Percentiles rank a stretch among this genome's conserved stretches.
Evolutionary conservation across 2,329 filamentous ascomycete species (phyloP).

Genomic region (Phialemoniopsis sp.): DNA sequence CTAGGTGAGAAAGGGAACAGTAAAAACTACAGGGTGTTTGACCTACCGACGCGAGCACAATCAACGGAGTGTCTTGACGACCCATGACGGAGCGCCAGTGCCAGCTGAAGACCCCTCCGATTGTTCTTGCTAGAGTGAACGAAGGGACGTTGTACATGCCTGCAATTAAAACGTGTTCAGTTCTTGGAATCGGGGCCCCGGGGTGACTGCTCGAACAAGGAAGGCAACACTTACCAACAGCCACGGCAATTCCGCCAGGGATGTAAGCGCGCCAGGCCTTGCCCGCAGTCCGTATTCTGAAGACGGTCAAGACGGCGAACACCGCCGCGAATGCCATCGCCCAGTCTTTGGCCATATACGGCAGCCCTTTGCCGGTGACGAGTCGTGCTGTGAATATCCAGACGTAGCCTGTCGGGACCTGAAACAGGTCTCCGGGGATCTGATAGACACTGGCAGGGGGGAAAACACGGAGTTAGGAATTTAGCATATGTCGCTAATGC

Average conservation of each 20-base stretch:
- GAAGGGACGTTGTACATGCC: slow-evolving; percentile 98
- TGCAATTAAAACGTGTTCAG: too few species aligned
- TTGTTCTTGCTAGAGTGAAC: slow-evolving; percentile 84
- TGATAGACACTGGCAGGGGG: slow-evolving; percentile 77
- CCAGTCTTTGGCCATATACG: slow-evolving; percentile 77
- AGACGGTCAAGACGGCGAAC: slow-evolving; percentile 66
- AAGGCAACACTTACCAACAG: slow-evolving; percentile 61
- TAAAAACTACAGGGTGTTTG: background rate
- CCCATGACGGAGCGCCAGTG: slow-evolving; percentile 63
- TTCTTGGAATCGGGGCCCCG: too few species aligned
- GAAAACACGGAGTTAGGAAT: background rate
- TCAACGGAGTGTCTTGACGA: slow-evolving; percentile 67
- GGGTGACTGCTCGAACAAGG: too few species aligned
- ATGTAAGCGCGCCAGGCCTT: slow-evolving; percentile 70
- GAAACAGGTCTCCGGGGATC: slow-evolving; percentile 84
- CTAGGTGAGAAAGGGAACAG: background rate
- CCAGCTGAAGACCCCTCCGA: slow-evolving; percentile 71
- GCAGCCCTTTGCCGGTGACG: slow-evolving; percentile 86
- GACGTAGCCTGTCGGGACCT: slow-evolving; percentile 91
- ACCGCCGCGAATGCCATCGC: slow-evolving; percentile 70
- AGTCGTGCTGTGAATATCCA: slow-evolving; percentile 96
- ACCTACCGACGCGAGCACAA: slow-evolving; percentile 74
- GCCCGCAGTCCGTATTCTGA: slow-evolving; percentile 57
- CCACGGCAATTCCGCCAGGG: slow-evolving; percentile 92
- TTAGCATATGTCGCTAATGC: background rate